Base-by-base conservation (phyloP, 108 stramenopile genomes). In the Skeletonema grethae region DNA sequence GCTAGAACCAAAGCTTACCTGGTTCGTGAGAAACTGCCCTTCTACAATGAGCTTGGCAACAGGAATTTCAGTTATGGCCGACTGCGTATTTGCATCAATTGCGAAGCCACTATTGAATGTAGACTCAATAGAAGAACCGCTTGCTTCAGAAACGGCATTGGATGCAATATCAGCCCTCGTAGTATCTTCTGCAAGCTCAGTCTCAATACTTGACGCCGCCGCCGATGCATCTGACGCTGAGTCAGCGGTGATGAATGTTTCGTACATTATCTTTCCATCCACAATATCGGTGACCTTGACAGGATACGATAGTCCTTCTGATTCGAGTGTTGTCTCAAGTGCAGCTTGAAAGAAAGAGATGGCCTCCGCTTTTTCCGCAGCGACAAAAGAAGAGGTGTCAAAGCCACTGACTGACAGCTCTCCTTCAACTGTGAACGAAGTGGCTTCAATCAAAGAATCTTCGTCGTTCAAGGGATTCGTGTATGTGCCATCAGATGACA, bases 341-440 rank as follows among this genome's bases (percentile, higher is more conserved):
- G 70, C 60, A 22, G 41, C 31, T 50, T 71, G 46, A 62, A 62
- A 71, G 60, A 35, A 71, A 11, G 36, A 11, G 3, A 58, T 39
- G 18, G 46, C 46, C 16, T 71, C 70, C 0, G 36, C 22, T 43
- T 7, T n/a, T 48, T 61, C n/a, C 7, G 70, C n/a, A 29, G 24
- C 15, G 38, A 60, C 38, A 11, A 38, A 11, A 38, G 38, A 28
- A 34, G 41, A 11, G 2, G 34, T 43, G 11, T 38, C 45, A 25
- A 74, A 25, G 34, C 58, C 64, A 22, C 56, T 15, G 8, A 74
- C 73, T 4, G 73, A 66, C 3, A 75, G 61, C 15, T 57, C 57
- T 15, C 73, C 73, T 30, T 58, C 38, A 11, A 46, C 67, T 5
- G 65, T 75, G 5, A 67, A 48, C 16, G 46, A 45, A 34, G 35